A percentile compares a stretch with the other conserved stretches of the same genome.
Conservation (phyloP, 2,329 filamentous ascomycete genomes). For the Scedosporium apiospermum region DNA sequence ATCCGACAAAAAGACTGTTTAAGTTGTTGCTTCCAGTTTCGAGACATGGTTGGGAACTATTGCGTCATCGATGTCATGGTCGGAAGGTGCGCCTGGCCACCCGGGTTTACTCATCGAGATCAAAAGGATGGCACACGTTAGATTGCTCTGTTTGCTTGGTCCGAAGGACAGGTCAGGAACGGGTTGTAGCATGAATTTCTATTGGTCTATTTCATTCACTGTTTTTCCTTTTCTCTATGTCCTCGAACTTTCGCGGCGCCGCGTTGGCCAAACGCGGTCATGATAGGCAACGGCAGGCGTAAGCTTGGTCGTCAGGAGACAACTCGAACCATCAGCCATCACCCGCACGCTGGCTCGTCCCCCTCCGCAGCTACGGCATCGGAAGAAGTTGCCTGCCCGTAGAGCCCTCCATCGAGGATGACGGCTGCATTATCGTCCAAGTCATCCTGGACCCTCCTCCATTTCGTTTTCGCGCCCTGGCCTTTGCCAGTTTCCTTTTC, state of each 20-base stretch:
- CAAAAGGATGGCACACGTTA: no score
- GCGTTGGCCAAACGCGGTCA: no score
- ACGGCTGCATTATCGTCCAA: slow-evolving; percentile 47
- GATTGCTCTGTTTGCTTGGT: no score
- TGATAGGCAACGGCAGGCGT: no score
- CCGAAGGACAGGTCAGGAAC: no score
- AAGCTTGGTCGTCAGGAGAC: no score
- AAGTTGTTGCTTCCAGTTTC: not conserved
- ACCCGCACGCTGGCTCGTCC: slow-evolving; percentile 5
- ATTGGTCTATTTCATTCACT: no score
- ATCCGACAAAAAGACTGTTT: no score
- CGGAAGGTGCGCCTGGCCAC: not conserved
- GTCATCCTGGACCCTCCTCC: slow-evolving; percentile 54
- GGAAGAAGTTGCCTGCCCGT: slow-evolving; percentile 24
- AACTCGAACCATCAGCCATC: not conserved
- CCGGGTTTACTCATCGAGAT: not conserved
- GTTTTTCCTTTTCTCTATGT: no score
- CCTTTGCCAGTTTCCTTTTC: slow-evolving; percentile 35
- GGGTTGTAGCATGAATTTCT: no score
- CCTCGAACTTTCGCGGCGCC: no score
- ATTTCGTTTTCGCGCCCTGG: slow-evolving; percentile 28
- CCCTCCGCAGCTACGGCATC: slow-evolving; percentile 25
- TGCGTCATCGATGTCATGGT: not conserved
- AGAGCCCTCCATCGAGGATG: slow-evolving; percentile 47
- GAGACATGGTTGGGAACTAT: not conserved